Evolutionary conservation across 805 yeast species (phyloP).

Genomic region (Diddensiella transvaalensis): DNA sequence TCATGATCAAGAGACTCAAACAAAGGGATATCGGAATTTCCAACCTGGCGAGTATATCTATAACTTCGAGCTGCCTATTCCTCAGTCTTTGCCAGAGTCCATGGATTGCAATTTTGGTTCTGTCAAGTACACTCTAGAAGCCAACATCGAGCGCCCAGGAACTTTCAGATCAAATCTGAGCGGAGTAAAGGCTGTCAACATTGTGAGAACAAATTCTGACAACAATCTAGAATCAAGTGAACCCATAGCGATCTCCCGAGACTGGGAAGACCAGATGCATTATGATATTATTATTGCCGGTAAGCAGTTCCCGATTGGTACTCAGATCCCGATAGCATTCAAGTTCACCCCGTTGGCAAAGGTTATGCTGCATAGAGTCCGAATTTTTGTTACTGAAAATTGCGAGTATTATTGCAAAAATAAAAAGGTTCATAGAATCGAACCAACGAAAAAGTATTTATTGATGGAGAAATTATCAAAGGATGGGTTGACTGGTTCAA

Average conservation of each 20-base stretch:
- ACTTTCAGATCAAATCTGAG: slow-evolving; percentile 75
- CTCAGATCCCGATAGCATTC: slow-evolving; percentile 79
- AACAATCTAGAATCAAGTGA: slow-evolving; percentile 83
- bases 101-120: slow-evolving; percentile 75
- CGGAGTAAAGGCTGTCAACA: slow-evolving; percentile 58
- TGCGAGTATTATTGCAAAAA: slow-evolving; percentile 84
- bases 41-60: slow-evolving; percentile 89
- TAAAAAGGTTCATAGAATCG: slow-evolving; percentile 86
- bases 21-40: slow-evolving; percentile 48
- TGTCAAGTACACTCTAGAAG: slow-evolving; percentile 67
- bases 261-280: slow-evolving; percentile 89
- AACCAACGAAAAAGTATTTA: slow-evolving; percentile 79
- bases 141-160: slow-evolving; percentile 70
- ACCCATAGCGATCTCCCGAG: slow-evolving; percentile 84
- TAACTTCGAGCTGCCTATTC: slow-evolving; percentile 86
- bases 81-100: slow-evolving; percentile 78
- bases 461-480: slow-evolving; percentile 61
- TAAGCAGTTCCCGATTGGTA: slow-evolving; percentile 79
- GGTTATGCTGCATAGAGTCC: slow-evolving; percentile 77
- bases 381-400: slow-evolving; percentile 84
- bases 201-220: slow-evolving; percentile 75
- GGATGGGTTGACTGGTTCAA: slow-evolving; percentile 29
- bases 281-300: slow-evolving; percentile 91
- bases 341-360: slow-evolving; percentile 83
- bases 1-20: slow-evolving; percentile 21